A percentile compares a stretch with the other conserved stretches of the same genome.
These are phyloP conservation scores for Aspergillus sclerotialis DNA, from an alignment of 2,329 filamentous ascomycete genomes.

Conservation along the genomic window DNA sequence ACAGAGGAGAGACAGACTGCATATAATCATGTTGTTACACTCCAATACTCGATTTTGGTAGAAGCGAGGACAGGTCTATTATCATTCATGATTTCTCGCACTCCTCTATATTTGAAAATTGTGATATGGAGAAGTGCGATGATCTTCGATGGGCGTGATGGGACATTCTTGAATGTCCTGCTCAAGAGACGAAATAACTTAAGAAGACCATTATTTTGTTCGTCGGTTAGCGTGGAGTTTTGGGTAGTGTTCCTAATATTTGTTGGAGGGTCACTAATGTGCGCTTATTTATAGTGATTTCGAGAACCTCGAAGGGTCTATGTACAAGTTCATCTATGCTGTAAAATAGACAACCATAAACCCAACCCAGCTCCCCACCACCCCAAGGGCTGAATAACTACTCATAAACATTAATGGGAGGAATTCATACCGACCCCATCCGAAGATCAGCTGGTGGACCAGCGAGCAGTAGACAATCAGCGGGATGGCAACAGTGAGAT, in stretches of 20 bases:
- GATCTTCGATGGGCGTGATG: background rate
- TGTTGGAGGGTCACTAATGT: too few species aligned
- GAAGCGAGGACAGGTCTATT: background rate
- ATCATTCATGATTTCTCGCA: background rate
- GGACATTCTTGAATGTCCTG: background rate
- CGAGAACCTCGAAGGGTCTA: background rate
- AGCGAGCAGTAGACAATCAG: conserved; percentile 84
- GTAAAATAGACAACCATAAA: conserved; percentile 88
- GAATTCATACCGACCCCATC: conserved; percentile 68
- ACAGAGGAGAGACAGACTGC: background rate
- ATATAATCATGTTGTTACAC: background rate
- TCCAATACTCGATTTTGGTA: too few species aligned
- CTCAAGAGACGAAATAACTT: background rate
- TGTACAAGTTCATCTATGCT: conserved; percentile 15
- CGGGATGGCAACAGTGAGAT: conserved; percentile 83
- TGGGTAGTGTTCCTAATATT: too few species aligned
- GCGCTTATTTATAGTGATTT: too few species aligned
- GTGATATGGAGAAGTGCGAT: background rate
- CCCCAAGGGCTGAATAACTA: conserved; percentile 88
- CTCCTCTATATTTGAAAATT: background rate
- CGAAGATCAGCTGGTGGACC: conserved; percentile 76
- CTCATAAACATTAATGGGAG: conserved; percentile 95
- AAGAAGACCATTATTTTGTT: background rate
- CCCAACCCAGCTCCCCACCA: conserved; percentile 90
- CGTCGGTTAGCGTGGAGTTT: too few species aligned